phyloP scores from a whole-genome alignment of 177 flowering plant species.

The Telopea speciosissima region DNA sequence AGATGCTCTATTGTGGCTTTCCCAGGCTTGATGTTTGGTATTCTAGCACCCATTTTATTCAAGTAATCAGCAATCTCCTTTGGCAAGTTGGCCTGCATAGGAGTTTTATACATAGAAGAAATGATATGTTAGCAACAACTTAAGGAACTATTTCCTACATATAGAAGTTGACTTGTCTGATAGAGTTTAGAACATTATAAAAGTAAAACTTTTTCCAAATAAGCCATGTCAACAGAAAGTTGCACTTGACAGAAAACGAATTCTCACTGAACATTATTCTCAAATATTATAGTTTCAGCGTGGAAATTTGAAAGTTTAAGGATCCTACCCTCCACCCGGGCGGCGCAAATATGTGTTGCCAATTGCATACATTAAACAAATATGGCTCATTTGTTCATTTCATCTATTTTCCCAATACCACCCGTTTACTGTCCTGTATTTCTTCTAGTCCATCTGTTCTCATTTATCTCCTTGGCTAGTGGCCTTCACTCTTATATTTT shows the following conservation, averaged over 20 bases:
- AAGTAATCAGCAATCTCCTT: constrained; percentile 97
- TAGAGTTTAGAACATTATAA: neutral
- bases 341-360: neutral
- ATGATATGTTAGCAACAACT: neutral
- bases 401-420: no score
- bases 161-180: no score
- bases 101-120: constrained; percentile 2
- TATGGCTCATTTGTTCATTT: neutral
- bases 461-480: no score
- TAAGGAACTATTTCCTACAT: neutral
- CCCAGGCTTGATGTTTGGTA: constrained; percentile 94
- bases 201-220: neutral
- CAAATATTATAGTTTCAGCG: neutral
- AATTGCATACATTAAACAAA: neutral
- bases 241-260: neutral
- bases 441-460: neutral
- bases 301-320: neutral
- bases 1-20: constrained; percentile 85
- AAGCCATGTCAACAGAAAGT: neutral
- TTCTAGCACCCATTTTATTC: constrained; percentile 96
- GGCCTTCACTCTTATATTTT: neutral
- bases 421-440: neutral
- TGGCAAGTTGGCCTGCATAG: constrained; percentile 89
- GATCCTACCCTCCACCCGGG: no score
- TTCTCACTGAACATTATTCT: neutral